Conservation (phyloP, 768 basidiomycete species). For the Punctularia strigosozonata region DNA sequence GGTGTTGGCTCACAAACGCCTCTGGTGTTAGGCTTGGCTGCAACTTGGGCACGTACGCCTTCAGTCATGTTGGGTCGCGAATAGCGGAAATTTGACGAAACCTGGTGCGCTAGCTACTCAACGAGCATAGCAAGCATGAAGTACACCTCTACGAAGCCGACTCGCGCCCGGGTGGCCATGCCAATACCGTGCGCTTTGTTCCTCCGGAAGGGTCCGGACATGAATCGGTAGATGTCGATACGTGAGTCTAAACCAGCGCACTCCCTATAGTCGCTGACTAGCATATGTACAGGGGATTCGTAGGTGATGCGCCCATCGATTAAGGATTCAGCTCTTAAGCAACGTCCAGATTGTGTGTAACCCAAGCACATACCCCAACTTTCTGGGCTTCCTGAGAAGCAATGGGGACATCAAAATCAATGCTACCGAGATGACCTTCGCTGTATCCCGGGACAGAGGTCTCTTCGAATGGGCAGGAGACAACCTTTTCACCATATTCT, state of each 20-base stretch:
- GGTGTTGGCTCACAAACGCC: too few relatives aligned
- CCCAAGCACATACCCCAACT: constrained; percentile 68
- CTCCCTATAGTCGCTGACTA: background rate
- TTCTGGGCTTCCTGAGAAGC: constrained; percentile 51
- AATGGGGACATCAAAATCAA: constrained; percentile 35
- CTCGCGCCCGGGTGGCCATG: constrained; percentile 59
- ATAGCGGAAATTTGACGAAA: background rate
- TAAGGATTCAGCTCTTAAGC: background rate
- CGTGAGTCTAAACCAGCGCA: constrained; percentile 29
- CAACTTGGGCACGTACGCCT: constrained; percentile 47
- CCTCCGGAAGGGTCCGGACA: constrained; percentile 25
- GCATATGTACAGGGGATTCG: constrained; percentile 37
- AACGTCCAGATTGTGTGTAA: constrained; percentile 61
- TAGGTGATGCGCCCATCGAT: constrained; percentile 11
- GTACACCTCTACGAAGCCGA: constrained; percentile 69
- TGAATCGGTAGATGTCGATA: constrained; percentile 47
- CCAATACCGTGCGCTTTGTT: constrained; percentile 61
- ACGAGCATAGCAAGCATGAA: constrained; percentile 62
- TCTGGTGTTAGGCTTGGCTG: too few relatives aligned
- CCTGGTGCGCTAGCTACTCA: constrained; percentile 36
- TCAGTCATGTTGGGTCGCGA: background rate
- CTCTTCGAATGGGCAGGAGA: constrained; percentile 71
- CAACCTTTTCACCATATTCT: constrained; percentile 50
- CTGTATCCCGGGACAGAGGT: constrained; percentile 59
- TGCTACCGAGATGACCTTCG: constrained; percentile 69